Base-by-base conservation (phyloP, 164 flowering plant species). In the Liquidambar formosana region DNA sequence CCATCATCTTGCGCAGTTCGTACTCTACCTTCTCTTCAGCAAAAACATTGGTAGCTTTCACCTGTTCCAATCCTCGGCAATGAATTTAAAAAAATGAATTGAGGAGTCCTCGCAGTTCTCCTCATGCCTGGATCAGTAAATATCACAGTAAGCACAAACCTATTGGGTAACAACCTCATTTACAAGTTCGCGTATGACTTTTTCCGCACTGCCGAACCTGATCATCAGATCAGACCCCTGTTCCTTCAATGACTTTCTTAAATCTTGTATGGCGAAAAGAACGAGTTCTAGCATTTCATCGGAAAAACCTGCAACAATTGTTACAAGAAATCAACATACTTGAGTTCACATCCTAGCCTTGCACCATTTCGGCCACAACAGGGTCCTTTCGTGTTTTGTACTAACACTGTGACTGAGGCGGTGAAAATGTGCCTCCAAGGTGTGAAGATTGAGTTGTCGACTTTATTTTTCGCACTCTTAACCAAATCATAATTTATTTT, bases 21-120 rank as follows among this genome's bases (percentile, higher is more conserved):
- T 85, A 80, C 80, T 93, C 98, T 22, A 87, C 92, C 82, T 93
- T 95, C 73, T 86, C 91, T 78, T 89, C 91, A 43, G 79, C 77
- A 76, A 80, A 84, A 38, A 93, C 61, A 73, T 66, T 49, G 48
- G 86, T 77, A 61, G 86, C 91, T 63, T 76, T 78, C 57, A 90
- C 87, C 92, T 90, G 81, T 82, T 81, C 54, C 74, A 80, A 74
- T 54, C 79, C 80, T 65, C 57, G 19, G 53, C 4, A 56, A 78
- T 74, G 76, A 84, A 76, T 65, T 61, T 53, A 77, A 73, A 38
- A 58, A 66, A 54, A 64, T 73, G 46, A 81, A 68, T 59, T 15
- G 53, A 57, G 33, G 10, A 66, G 47, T 12, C 25, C 63, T 71
- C 57, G 57, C 69, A 68, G 44, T 60, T 68, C 69, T 57, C 56